Evolutionary conservation across 2,329 filamentous ascomycete species (phyloP).

Genomic region (Pseudogymnoascus sp.): DNA sequence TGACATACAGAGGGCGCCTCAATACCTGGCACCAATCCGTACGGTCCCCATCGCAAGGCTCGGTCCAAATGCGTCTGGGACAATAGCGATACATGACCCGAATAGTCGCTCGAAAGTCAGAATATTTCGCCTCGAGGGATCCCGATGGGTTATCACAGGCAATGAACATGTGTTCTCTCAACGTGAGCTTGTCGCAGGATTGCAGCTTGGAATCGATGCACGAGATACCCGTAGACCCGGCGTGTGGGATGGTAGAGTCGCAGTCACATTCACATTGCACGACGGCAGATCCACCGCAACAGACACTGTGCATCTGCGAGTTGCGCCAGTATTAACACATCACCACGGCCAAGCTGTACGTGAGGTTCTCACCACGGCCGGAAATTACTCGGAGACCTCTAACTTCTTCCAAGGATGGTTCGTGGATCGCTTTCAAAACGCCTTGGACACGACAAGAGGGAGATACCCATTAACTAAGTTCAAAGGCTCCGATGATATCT

Average conservation of each 20-base stretch:
- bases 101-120: background rate
- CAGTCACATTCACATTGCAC: background rate
- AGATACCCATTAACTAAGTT: slow-evolving; percentile 16
- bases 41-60: slow-evolving; percentile 19
- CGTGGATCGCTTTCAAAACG: background rate
- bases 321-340: slow-evolving; percentile 34
- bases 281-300: background rate
- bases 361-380: slow-evolving; percentile 22
- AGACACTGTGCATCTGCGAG: slow-evolving; percentile 29
- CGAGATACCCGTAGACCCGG: background rate
- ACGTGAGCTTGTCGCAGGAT: background rate
- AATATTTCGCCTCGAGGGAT: background rate
- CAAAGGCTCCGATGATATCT: slow-evolving; percentile 27
- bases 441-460: slow-evolving; percentile 13
- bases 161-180: background rate
- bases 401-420: slow-evolving; percentile 4
- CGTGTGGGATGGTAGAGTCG: background rate
- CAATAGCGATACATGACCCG: background rate
- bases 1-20: slow-evolving; percentile 27
- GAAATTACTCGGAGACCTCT: slow-evolving; percentile 20
- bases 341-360: slow-evolving; percentile 30
- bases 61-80: background rate
- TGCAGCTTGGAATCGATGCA: background rate
- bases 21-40: slow-evolving; percentile 29
- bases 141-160: background rate